Percentiles rank a stretch among this genome's conserved stretches.
These are phyloP conservation scores for Phaeosphaeriaceae sp. DNA, from an alignment of 2,329 filamentous ascomycete genomes.

Conservation along the genomic window DNA sequence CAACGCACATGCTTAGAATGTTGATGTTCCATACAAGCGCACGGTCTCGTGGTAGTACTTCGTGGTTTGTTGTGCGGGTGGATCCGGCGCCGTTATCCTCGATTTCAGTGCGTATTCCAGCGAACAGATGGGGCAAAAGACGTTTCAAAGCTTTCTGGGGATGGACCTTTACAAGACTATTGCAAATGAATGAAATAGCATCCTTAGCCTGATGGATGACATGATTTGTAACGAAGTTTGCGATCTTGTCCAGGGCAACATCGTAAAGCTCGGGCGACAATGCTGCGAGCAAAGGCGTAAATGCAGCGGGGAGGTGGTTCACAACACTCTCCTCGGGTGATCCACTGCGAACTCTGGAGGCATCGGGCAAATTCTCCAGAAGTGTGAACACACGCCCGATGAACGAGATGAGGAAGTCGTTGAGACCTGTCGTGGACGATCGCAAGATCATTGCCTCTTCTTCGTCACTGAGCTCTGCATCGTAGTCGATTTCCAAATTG, in stretches of 20 bases:
- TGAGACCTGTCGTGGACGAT: conserved; percentile 92
- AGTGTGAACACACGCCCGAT: conserved; percentile 95
- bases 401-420: conserved; percentile 90
- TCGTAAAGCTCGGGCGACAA: conserved; percentile 94
- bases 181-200: conserved; percentile 98
- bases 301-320: conserved; percentile 89
- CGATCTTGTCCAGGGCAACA: conserved; percentile 88
- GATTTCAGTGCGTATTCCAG: conserved; percentile 94
- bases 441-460: conserved; percentile 88
- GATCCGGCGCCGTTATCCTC: conserved; percentile 96
- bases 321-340: conserved; percentile 97
- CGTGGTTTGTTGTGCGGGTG: conserved; percentile 89
- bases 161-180: conserved; percentile 93
- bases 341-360: conserved; percentile 83
- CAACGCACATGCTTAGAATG: conserved; percentile 96
- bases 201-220: conserved; percentile 97
- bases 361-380: conserved; percentile 92
- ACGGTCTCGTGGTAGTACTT: conserved; percentile 90
- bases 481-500: conserved; percentile 85
- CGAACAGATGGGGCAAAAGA: conserved; percentile 87
- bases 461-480: conserved; percentile 79
- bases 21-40: conserved; percentile 96
- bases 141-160: conserved; percentile 91
- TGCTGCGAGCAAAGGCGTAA: conserved; percentile 88
- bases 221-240: conserved; percentile 88